These are phyloP conservation scores for Rhodomyrtus tomentosa DNA, from an alignment of 345 rosid species.

Conservation along the genomic window DNA sequence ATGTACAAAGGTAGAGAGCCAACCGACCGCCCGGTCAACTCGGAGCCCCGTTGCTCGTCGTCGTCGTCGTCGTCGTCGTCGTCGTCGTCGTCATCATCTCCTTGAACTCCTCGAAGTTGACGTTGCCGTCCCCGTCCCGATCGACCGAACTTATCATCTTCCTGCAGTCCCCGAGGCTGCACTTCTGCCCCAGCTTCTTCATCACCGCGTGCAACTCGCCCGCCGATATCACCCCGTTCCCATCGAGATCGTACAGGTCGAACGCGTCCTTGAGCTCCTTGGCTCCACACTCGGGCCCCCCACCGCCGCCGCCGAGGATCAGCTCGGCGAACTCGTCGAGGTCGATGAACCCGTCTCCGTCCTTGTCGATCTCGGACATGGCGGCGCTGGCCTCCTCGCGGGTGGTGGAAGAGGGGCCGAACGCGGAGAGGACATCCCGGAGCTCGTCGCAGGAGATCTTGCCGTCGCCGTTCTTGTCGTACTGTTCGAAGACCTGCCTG, in stretches of 20 bases:
- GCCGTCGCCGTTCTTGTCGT: slow-evolving; percentile 90
- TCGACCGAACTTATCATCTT: slow-evolving; percentile 89
- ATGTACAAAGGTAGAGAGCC: not conserved
- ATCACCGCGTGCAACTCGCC: slow-evolving; percentile 63
- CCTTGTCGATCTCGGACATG: slow-evolving; percentile 77
- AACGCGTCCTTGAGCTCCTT: slow-evolving; percentile 78
- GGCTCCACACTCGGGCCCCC: slow-evolving; percentile 1
- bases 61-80: slow-evolving; percentile 46
- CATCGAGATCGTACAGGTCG: slow-evolving; percentile 69
- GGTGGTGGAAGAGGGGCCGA: slow-evolving; percentile 32
- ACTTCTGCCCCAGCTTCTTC: slow-evolving; percentile 72
- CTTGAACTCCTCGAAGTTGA: slow-evolving; percentile 92
- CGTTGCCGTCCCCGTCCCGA: slow-evolving; percentile 82
- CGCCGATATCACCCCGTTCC: slow-evolving; percentile 74
- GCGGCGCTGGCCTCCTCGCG: slow-evolving; percentile 41
- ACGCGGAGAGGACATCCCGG: slow-evolving; percentile 37
- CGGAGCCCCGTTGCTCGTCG: not conserved
- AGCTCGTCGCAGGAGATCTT: slow-evolving; percentile 76
- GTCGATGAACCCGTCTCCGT: slow-evolving; percentile 73
- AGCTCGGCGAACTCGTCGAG: slow-evolving; percentile 66
- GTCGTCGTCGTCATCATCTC: slow-evolving; percentile 51
- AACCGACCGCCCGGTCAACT: not conserved
- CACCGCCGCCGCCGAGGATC: slow-evolving; percentile 2
- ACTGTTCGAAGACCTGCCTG: slow-evolving; percentile 41
- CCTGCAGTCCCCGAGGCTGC: slow-evolving; percentile 47